Base-by-base conservation (phyloP, 2,329 filamentous ascomycete genomes). In the Beauveria australis region DNA sequence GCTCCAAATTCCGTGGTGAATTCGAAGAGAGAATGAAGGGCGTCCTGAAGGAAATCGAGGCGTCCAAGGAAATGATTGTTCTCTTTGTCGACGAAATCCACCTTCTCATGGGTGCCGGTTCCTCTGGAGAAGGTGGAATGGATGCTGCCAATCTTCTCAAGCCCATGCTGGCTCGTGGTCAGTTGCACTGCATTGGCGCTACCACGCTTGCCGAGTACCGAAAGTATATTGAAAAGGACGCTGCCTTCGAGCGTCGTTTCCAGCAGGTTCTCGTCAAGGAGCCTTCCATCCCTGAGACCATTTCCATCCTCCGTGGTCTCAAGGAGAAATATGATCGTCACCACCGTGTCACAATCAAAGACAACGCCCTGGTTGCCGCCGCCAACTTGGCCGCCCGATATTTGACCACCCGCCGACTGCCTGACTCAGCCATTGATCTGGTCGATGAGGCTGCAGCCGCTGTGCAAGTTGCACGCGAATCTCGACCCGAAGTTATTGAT, bases 11-110 rank as follows among this genome's bases (percentile, higher is more conserved):
- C 79, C 88, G 94, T 54, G 94, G 94, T 78, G 94, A 99, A 74
- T 99, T 99, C 63, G 94, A 99, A 74, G 94, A 99, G 80, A 86
- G 94, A 67, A 97, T 99, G 92, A 99, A 99, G 83, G 92, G 93
- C 60, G 94, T 99, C 5, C 76, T 99, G 68, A 99, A 97, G 75
- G 94, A 99, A 77, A 96, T 99, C 62, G 84, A 92, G 67, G 88
- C 96, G 61, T 91, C 92, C 56, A 95, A 94, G 73, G 93, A 97
- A 61, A 96, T 92, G 80, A 97, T 99, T 71, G 89, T 99, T 57
- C 86, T 99, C 64, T 99, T 99, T 68, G 94, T 99, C 66, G 94
- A 99, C 75, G 94, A 99, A 75, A 99, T 99, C 66, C 94, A 99
- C 78, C 82, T 99, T 64, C 86, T 99, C 64, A 99, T 99, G 94